Percentiles rank a stretch among this genome's conserved stretches.
These are phyloP conservation scores for Akebia trifoliata DNA, from an alignment of 164 flowering plant species.

Conservation along the genomic window DNA sequence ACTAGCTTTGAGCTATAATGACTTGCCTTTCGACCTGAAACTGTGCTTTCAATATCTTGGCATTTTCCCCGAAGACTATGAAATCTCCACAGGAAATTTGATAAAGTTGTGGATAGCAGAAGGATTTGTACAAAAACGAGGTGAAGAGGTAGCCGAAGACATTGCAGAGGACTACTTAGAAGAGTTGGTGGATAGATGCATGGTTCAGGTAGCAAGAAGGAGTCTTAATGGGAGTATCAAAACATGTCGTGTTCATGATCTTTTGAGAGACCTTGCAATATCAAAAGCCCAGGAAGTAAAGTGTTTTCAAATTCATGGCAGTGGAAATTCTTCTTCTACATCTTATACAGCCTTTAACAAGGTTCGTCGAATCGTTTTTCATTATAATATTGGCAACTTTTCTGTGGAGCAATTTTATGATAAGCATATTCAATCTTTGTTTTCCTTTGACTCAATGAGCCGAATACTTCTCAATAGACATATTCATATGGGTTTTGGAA, in stretches of 20 bases:
- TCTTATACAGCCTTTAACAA: background rate
- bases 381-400: background rate
- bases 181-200: conserved; percentile 23
- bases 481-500: background rate
- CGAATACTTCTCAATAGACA: too few relatives aligned
- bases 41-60: conserved; percentile 26
- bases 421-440: background rate
- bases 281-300: background rate
- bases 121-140: conserved; percentile 17
- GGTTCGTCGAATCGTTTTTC: conserved; percentile 2
- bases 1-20: conserved; percentile 24
- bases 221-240: background rate
- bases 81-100: conserved; percentile 19
- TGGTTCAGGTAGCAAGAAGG: conserved; percentile 11
- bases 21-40: conserved; percentile 15
- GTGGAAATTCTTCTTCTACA: background rate
- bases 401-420: background rate
- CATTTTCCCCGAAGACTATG: conserved; percentile 24
- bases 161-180: conserved; percentile 23
- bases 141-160: conserved; percentile 18
- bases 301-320: background rate
- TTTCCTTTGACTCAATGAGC: conserved; percentile 1
- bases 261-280: conserved; percentile 11
- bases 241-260: conserved; percentile 14
- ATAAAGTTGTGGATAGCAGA: conserved; percentile 31